Percentiles rank a stretch among this genome's conserved stretches.
These are phyloP conservation scores for Fusarium odoratissimum DNA, from an alignment of 2,329 filamentous ascomycete species.

Conservation along the genomic window DNA sequence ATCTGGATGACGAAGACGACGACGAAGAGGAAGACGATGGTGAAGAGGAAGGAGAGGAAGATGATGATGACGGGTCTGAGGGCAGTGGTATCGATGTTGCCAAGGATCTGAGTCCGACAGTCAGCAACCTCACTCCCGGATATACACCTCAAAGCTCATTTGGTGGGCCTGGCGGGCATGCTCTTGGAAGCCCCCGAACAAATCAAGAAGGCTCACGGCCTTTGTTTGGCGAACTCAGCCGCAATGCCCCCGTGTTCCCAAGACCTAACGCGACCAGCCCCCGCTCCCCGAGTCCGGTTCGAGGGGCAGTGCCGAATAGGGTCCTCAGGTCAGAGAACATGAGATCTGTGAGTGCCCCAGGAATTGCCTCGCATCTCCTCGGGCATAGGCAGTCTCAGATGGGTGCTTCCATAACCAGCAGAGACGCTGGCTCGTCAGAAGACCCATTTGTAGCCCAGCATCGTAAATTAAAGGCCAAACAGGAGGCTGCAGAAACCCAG, in stretches of 20 bases:
- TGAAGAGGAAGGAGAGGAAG: slow-evolving; percentile 58
- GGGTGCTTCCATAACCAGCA: slow-evolving; percentile 55
- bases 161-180: slow-evolving; percentile 58
- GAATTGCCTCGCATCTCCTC: slow-evolving; percentile 67
- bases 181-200: slow-evolving; percentile 48
- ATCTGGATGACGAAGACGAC: slow-evolving; percentile 48
- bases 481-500: slow-evolving; percentile 67
- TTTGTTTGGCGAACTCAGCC: slow-evolving; percentile 67
- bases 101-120: slow-evolving; percentile 70
- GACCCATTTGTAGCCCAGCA: slow-evolving; percentile 64
- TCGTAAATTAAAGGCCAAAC: slow-evolving; percentile 63
- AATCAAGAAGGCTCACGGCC: slow-evolving; percentile 57
- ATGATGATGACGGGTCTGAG: slow-evolving; percentile 62
- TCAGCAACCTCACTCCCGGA: slow-evolving; percentile 58
- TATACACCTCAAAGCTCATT: slow-evolving; percentile 71
- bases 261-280: slow-evolving; percentile 68
- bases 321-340: slow-evolving; percentile 61
- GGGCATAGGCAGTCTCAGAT: slow-evolving; percentile 54
- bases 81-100: slow-evolving; percentile 73
- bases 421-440: slow-evolving; percentile 51
- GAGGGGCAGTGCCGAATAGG: slow-evolving; percentile 65
- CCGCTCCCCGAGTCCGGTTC: slow-evolving; percentile 78
- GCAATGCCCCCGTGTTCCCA: slow-evolving; percentile 64
- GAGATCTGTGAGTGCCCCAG: slow-evolving; percentile 70
- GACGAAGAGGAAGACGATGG: slow-evolving; percentile 58